phyloP scores from a whole-genome alignment of 371 early-diverging fungal genomes.

The Rhizopus sp. region DNA sequence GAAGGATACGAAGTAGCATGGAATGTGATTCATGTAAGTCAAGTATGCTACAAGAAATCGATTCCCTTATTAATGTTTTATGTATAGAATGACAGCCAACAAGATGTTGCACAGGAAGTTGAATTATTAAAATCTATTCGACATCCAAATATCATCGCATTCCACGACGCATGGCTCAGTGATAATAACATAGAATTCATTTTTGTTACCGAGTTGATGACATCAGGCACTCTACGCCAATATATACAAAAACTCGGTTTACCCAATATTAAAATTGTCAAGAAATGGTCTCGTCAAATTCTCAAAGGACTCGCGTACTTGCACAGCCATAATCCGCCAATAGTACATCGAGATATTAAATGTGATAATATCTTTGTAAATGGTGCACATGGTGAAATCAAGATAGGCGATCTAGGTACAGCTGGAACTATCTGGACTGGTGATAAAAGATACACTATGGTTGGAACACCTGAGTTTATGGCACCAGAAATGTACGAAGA shows the following conservation, averaged over 20 bases:
- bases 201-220: conserved; percentile 96
- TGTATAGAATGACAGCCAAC: too few relatives aligned
- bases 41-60: conserved; percentile 43
- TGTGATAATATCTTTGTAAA: conserved; percentile 93
- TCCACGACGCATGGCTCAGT: conserved; percentile 76
- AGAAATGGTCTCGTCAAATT: conserved; percentile 83
- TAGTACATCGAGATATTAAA: conserved; percentile 91
- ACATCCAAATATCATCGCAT: conserved; percentile 87
- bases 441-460: conserved; percentile 86
- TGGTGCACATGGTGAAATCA: conserved; percentile 89
- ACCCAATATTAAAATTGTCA: conserved; percentile 74
- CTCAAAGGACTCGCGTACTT: conserved; percentile 84
- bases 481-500: conserved; percentile 97
- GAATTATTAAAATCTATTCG: conserved; percentile 80
- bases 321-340: conserved; percentile 82
- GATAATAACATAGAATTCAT: conserved; percentile 68
- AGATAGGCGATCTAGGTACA: conserved; percentile 93
- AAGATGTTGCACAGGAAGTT: conserved; percentile 78
- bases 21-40: conserved; percentile 72
- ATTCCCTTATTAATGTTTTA: too few relatives aligned
- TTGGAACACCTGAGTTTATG: conserved; percentile 94
- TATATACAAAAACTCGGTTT: conserved; percentile 71
- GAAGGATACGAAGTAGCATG: conserved; percentile 95
- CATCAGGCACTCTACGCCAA: conserved; percentile 81
- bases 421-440: conserved; percentile 58